Base-by-base conservation (phyloP, 495 filamentous ascomycete genomes). In the Niebla homalea region DNA sequence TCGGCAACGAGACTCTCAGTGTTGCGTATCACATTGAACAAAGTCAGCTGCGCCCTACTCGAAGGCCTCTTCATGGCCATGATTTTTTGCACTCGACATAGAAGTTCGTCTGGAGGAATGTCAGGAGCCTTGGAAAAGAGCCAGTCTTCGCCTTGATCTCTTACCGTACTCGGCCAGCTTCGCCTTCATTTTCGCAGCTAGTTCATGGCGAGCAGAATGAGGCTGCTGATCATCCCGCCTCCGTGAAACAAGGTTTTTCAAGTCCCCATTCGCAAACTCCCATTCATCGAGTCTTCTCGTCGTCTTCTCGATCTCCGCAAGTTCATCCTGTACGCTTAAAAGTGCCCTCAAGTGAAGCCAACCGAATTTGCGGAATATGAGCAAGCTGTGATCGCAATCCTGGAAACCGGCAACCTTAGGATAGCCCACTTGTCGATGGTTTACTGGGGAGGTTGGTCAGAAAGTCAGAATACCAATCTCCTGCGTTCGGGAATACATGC, bases 101-200 rank as follows among this genome's bases (percentile, higher is more conserved):
- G 23, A 19, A 41, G 23, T 38, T 50, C 40, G 39, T 57, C 55
- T 54, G 20, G 5, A 37, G 36, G 19, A 11, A 38, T 26, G 25
- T 54, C 29, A 50, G 32, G n/a, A 18, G 21, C 3, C 18, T 16
- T 19, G 5, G 14, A 43, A n/a, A 36, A 29, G 16, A 37, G 32
- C 3, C 5, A 2, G 3, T 25, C 2, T 19, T 4, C 20, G 21
- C 5, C 14, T 18, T 20, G 18, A 16, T 8, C 12, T 5, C 45
- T 10, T 42, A 53, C 51, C 37, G 29, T 49, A 49, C 18, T 49
- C 23, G 19, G 21, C 25, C 11, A 84, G 57, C 58, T 85, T 86
- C 47, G 70, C 67, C 21, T 70, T 78, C 45, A 85, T 74, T 49
- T 70, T 68, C 2, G 74, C 74, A n/a, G 86, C 59, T 3, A 83